Evolutionary conservation across 2,329 filamentous ascomycete genomes (phyloP).

Genomic region (Thyridium curvatum): DNA sequence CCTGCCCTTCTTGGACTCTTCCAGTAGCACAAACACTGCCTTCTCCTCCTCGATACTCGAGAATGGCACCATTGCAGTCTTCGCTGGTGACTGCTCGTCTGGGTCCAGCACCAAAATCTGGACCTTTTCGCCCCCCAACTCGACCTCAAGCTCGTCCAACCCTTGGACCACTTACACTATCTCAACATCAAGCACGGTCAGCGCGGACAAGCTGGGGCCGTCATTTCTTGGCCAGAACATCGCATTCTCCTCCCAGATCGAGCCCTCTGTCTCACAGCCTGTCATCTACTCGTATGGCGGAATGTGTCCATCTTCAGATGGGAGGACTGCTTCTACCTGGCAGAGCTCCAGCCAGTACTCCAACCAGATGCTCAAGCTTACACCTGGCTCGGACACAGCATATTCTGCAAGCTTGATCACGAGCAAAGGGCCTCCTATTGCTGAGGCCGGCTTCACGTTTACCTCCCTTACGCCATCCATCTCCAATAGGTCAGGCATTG

Average conservation of each 20-base stretch:
- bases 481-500: constrained; percentile 57
- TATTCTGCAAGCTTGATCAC: constrained; percentile 32
- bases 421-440: constrained; percentile 57
- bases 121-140: constrained; percentile 50
- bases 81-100: constrained; percentile 64
- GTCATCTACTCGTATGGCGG: constrained; percentile 76
- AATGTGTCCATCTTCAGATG: constrained; percentile 63
- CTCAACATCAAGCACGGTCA: constrained; percentile 11
- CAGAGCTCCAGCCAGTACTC: constrained; percentile 70
- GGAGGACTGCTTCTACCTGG: constrained; percentile 45
- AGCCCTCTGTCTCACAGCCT: constrained; percentile 44
- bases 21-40: constrained; percentile 38
- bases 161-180: constrained; percentile 30
- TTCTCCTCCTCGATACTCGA: constrained; percentile 64
- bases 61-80: constrained; percentile 65
- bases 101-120: constrained; percentile 51
- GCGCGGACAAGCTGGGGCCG: constrained; percentile 24
- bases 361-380: constrained; percentile 67
- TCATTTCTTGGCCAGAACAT: constrained; percentile 51
- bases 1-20: constrained; percentile 56
- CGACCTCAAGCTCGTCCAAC: constrained; percentile 28
- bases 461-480: constrained; percentile 67
- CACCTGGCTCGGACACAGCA: constrained; percentile 31
- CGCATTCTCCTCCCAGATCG: constrained; percentile 59
- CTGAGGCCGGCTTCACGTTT: constrained; percentile 82